Conservation (phyloP, 495 filamentous ascomycete species). For the Hypoxylon intermedium region DNA sequence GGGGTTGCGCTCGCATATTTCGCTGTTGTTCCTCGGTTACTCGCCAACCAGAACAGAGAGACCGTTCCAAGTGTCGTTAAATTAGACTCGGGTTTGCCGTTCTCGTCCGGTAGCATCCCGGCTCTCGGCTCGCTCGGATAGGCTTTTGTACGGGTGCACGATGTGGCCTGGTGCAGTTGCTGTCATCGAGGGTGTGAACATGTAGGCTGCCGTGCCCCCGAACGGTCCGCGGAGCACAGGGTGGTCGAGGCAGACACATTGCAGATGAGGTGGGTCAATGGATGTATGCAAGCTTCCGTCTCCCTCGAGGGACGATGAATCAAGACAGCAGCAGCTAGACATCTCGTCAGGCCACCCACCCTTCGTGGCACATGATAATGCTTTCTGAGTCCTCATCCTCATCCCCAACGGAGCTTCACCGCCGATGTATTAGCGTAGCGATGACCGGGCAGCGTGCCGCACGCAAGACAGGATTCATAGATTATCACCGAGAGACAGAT, state of each 20-base stretch:
- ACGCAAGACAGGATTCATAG: background rate
- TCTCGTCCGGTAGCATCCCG: conserved; percentile 34
- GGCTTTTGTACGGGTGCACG: conserved; percentile 3
- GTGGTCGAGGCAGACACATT: background rate
- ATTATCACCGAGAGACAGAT: conserved; percentile 32
- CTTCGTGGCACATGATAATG: conserved; percentile 5
- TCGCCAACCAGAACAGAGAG: conserved; percentile 12
- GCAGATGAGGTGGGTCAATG: conserved; percentile 21
- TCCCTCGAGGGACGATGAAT: conserved; percentile 2
- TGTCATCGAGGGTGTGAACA: conserved; percentile 15
- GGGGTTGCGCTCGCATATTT: background rate
- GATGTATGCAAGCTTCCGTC: conserved; percentile 30
- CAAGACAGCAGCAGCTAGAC: conserved; percentile 12
- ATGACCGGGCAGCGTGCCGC: too few species aligned
- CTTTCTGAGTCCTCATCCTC: conserved; percentile 1
- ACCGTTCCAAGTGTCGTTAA: conserved; percentile 32
- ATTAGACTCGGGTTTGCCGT: conserved; percentile 35
- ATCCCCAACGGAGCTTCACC: background rate
- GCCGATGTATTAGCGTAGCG: conserved; percentile 23
- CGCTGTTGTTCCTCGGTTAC: conserved; percentile 1
- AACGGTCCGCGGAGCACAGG: conserved; percentile 8
- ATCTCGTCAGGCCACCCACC: conserved; percentile 1
- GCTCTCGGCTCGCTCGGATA: conserved; percentile 29
- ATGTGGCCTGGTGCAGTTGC: conserved; percentile 27
- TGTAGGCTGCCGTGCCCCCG: conserved; percentile 18